A percentile compares a stretch with the other conserved stretches of the same genome.
These are phyloP conservation scores for Paxillus ammoniavirescens DNA, from an alignment of 768 basidiomycete species.

Conservation along the genomic window DNA sequence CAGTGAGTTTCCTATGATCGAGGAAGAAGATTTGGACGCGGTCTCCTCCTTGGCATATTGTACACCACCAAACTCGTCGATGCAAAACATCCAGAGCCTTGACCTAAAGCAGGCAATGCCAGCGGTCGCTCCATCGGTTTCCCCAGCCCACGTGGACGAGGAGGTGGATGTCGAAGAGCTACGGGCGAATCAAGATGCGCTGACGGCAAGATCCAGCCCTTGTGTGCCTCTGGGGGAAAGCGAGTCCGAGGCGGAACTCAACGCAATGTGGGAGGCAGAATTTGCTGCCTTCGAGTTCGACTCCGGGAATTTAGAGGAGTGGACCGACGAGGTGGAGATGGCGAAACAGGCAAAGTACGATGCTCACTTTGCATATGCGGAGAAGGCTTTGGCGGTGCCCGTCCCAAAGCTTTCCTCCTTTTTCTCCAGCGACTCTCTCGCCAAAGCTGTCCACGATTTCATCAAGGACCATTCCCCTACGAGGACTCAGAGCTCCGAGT, in stretches of 20 bases:
- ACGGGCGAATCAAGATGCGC: too few species aligned
- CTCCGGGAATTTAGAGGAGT: constrained; percentile 12
- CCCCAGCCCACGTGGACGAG: too few species aligned
- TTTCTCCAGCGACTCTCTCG: not conserved
- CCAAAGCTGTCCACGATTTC: not conserved
- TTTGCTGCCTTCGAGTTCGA: constrained; percentile 9
- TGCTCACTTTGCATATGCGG: constrained; percentile 12
- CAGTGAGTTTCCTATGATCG: not conserved
- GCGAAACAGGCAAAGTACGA: constrained; percentile 11
- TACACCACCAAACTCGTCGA: too few species aligned
- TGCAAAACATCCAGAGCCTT: too few species aligned
- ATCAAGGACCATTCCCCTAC: not conserved
- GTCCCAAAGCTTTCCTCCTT: constrained; percentile 9
- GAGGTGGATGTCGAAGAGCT: too few species aligned
- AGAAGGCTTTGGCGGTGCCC: constrained; percentile 7
- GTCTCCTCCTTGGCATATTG: too few species aligned
- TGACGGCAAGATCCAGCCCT: too few species aligned
- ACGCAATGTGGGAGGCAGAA: constrained; percentile 7
- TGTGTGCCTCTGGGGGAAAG: too few species aligned
- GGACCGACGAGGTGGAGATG: constrained; percentile 13
- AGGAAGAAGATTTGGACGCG: not conserved
- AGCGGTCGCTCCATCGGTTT: too few species aligned
- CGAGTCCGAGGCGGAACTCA: not conserved
- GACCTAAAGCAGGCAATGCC: too few species aligned
- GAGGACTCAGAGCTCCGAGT: not conserved